Evolutionary conservation across 225 moss, liverwort and hornwort genomes (phyloP), one percentile per base, ranked within the genome.

Genomic region (Anthoceros angustus): DNA sequence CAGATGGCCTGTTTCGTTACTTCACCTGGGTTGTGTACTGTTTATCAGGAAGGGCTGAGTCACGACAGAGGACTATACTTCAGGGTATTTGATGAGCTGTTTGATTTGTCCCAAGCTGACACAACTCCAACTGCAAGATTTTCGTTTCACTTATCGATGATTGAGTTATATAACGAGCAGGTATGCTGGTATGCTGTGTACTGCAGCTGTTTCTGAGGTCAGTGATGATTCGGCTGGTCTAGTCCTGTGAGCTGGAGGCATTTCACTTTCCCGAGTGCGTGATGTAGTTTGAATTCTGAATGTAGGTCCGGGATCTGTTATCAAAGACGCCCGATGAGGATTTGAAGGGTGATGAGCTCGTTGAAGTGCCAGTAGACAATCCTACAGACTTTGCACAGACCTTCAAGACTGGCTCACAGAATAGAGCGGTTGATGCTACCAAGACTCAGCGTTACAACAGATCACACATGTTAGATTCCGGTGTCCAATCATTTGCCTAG

Each of bases 101-200:
- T 98, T 73, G 86, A 89, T 74, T 74, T 91, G 12, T 77, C 87
- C 61, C 83, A 77, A 63, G 75, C 80, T 10, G 95, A 98, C 71
- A 78, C 83, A 42, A 85, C 90, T 25, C 85, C 91, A 25, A 88
- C 91, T 55, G 83, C 85, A 26, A 85, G 86, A 71, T 84, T 80
- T 21, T 66, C 79, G 40, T 98, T 91, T 68, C 82, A 85, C 62
- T 75, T 87, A 40, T 88, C 95, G 26, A 91, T 98, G 88, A 88
- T 91, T 46, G 95, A 98, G 76, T 69, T 98, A 64, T 80, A 90
- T 61, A 91, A 88, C 74, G 91, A 98, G 65, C 85, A 89, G 82
- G 85, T 82, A 70, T 42, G 62, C 26, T 18, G 32, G 25, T 63
- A 32, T 40, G 39, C 25, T 15, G 50, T 21, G 9, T 46, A 16